phyloP scores from a whole-genome alignment of 257 asterid species.

The Solanum chiquidenum region DNA sequence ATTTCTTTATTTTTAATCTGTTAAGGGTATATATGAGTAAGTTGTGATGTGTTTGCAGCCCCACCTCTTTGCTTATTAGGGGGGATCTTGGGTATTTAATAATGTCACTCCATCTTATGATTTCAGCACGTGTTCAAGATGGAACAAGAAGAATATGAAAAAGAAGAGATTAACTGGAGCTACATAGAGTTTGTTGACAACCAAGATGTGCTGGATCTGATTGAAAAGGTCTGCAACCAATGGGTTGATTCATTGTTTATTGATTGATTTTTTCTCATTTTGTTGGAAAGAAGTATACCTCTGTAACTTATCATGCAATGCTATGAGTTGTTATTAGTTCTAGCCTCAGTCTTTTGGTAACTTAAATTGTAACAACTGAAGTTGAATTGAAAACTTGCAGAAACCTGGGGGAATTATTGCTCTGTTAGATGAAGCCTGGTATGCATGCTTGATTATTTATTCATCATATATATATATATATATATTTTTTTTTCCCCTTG shows the following conservation, averaged over 20 bases:
- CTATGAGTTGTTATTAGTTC: background rate
- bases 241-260: background rate
- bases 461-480: background rate
- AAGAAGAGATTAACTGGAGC: slow-evolving; percentile 97
- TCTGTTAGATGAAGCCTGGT: slow-evolving; percentile 98
- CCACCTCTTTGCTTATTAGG: background rate
- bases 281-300: background rate
- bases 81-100: background rate
- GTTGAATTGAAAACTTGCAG: slow-evolving; percentile 36
- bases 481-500: background rate
- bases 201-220: slow-evolving; percentile 97
- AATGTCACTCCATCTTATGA: background rate
- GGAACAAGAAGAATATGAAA: slow-evolving; percentile 99
- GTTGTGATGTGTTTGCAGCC: background rate
- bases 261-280: background rate
- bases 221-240: slow-evolving; percentile 68
- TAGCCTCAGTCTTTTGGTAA: background rate
- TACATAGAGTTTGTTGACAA: slow-evolving; percentile 98
- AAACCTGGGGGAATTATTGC: slow-evolving; percentile 99
- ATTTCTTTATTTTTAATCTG: background rate
- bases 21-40: background rate
- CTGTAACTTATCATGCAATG: background rate
- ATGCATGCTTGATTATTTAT: slow-evolving; percentile 13
- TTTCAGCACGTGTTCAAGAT: slow-evolving; percentile 96
- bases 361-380: background rate